Evolutionary conservation across 2,329 filamentous ascomycete genomes (phyloP), one percentile per base, ranked within the genome.

Genomic region (Aureobasidium subglaciale): DNA sequence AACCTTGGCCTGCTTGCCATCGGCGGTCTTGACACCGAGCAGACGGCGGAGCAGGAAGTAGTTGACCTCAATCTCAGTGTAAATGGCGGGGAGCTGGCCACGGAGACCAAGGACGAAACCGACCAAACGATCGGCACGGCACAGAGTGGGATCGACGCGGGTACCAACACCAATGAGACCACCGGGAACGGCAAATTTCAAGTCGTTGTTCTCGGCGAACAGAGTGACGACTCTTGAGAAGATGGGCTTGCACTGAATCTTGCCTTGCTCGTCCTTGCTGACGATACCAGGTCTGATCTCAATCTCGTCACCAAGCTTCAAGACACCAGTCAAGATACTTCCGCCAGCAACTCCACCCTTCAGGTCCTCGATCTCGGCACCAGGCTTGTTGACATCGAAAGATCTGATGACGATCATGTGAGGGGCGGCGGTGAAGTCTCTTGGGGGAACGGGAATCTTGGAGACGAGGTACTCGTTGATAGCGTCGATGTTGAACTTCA

Each of bases 361-460:
- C 60, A 99, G 81, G 65, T 99, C 93, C 59, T 97, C 92, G 62
- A 99, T 97, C 75, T 96, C 93, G 38, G 93, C 91, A 82, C 93
- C 93, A 38, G 93, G 93, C 82, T 99, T 99, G 84, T 99, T 99
- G 68, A 99, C 95, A 69, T 99, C 93, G 73, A 99, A 99, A 2
- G 92, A 97, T 73, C 93, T 90, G 72, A 99, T 99, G 70, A 99
- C 86, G 68, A 99, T 99, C 90, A 99, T 96, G 76, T 96, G 91
- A 40, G 93, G 93, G 63, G 92, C 88, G 65, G 87, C 83, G 63
- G 84, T 84, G 78, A 99, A 97, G 73, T 97, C 91, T 73, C 93
- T 83, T 59, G 87, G 76, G 15, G 93, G 93, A 9, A 97, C 86
- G 24, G 93, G 93, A 65, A 99, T 96, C 67, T 89, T 95, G 69